phyloP scores from a whole-genome alignment of 768 basidiomycete species.

The Russula earlei region DNA sequence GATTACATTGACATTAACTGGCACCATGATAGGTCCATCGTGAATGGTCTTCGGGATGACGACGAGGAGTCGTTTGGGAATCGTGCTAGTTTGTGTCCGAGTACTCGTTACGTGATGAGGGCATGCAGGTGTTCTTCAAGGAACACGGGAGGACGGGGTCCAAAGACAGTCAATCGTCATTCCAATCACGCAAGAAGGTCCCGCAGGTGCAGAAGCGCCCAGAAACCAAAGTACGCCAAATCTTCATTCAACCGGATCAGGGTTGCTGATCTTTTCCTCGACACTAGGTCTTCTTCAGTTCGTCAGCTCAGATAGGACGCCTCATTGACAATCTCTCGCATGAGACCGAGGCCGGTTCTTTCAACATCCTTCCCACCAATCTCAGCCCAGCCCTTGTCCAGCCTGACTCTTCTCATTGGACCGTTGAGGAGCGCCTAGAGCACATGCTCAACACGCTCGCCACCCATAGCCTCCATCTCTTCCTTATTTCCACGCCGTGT shows the following conservation, averaged over 20 bases:
- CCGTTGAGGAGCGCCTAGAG: slow-evolving; percentile 67
- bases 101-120: slow-evolving; percentile 49
- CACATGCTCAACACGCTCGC: slow-evolving; percentile 49
- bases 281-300: slow-evolving; percentile 61
- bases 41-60: slow-evolving; percentile 73
- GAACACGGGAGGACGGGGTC: slow-evolving; percentile 62
- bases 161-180: slow-evolving; percentile 50
- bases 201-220: slow-evolving; percentile 49
- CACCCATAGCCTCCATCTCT: slow-evolving; percentile 23
- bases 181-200: slow-evolving; percentile 51
- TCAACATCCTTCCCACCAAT: slow-evolving; percentile 54
- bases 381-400: slow-evolving; percentile 26
- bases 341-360: slow-evolving; percentile 73
- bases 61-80: slow-evolving; percentile 59
- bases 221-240: slow-evolving; percentile 65
- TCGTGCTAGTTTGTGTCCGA: slow-evolving; percentile 70
- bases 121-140: slow-evolving; percentile 65
- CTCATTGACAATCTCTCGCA: slow-evolving; percentile 77
- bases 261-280: background rate
- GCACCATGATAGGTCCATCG: slow-evolving; percentile 54
- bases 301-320: slow-evolving; percentile 69
- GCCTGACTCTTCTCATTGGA: slow-evolving; percentile 53
- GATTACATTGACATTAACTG: slow-evolving; percentile 9
- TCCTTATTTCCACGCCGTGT: background rate
- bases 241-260: background rate